Evolutionary conservation across 1,139 yeast species (phyloP).

Genomic region (Yamadazyma membranifaciens): DNA sequence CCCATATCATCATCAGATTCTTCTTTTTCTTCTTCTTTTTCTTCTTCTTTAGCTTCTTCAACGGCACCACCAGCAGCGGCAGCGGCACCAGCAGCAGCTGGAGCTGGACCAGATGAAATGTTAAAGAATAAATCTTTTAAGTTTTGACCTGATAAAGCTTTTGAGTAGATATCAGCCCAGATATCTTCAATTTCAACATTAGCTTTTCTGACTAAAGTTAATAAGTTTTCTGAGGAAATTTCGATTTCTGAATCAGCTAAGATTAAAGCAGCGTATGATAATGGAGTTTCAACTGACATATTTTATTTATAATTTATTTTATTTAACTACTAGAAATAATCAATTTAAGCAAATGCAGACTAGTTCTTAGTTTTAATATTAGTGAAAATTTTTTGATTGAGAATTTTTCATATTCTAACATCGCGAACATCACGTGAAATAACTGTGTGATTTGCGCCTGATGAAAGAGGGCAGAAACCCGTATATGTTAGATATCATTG

Average conservation of each 20-base stretch:
- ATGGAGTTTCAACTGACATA: constrained; percentile 82
- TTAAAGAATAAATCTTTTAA: constrained; percentile 73
- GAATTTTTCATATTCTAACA: constrained; percentile 1
- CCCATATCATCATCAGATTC: constrained; percentile 78
- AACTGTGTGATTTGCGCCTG: not conserved
- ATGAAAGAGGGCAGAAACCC: not conserved
- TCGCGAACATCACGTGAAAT: not conserved
- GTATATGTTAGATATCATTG: too few relatives aligned
- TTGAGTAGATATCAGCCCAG: constrained; percentile 82
- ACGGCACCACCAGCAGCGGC: constrained; percentile 59
- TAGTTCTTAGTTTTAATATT: constrained; percentile 48
- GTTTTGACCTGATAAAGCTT: constrained; percentile 78
- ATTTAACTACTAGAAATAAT: constrained; percentile 40
- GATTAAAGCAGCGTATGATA: constrained; percentile 86
- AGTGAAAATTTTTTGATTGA: constrained; percentile 5
- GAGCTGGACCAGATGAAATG: constrained; percentile 69
- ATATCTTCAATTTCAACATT: constrained; percentile 52
- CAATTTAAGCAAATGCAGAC: constrained; percentile 62
- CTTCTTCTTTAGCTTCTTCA: constrained; percentile 54
- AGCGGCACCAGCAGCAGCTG: constrained; percentile 60
- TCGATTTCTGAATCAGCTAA: constrained; percentile 83
- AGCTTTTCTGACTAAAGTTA: constrained; percentile 56
- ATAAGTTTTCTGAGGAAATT: constrained; percentile 74
- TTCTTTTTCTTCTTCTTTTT: constrained; percentile 55
- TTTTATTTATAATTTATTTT: constrained; percentile 14